phyloP scores from a whole-genome alignment of 2,329 filamentous ascomycete species.

The Alternaria sp. region DNA sequence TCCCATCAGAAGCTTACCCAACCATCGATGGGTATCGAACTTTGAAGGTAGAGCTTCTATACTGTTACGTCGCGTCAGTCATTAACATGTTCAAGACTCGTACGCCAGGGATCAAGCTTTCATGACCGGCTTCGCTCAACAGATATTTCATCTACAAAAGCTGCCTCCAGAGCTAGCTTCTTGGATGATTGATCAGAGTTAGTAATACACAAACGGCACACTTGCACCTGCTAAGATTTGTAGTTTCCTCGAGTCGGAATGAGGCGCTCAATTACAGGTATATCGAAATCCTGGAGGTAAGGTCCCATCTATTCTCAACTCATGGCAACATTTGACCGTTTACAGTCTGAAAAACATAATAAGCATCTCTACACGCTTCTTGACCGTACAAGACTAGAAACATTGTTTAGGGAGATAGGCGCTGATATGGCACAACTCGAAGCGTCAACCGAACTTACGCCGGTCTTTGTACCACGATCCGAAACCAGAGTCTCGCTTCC shows the following conservation, averaged over 20 bases:
- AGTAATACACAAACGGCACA: not conserved
- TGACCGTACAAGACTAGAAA: slow-evolving; percentile 54
- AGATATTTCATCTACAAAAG: slow-evolving; percentile 47
- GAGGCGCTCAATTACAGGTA: slow-evolving; percentile 50
- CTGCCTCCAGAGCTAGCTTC: slow-evolving; percentile 50
- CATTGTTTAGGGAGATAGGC: slow-evolving; percentile 67
- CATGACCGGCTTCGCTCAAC: slow-evolving; percentile 52
- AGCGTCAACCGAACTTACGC: slow-evolving; percentile 10
- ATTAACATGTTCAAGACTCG: slow-evolving; percentile 28
- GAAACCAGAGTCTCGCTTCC: slow-evolving; percentile 26
- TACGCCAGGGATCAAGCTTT: slow-evolving; percentile 51
- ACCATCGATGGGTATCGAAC: slow-evolving; percentile 43
- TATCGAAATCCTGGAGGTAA: slow-evolving; percentile 40
- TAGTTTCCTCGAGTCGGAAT: slow-evolving; percentile 42
- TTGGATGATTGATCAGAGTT: slow-evolving; percentile 55
- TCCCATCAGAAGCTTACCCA: slow-evolving; percentile 34
- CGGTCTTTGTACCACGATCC: slow-evolving; percentile 12
- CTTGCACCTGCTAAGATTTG: slow-evolving; percentile 21
- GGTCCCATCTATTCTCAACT: not conserved
- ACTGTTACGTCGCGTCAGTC: not conserved
- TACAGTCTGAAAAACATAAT: slow-evolving; percentile 20
- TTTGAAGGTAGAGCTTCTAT: slow-evolving; percentile 37
- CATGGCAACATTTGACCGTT: slow-evolving; percentile 8
- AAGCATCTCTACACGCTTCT: slow-evolving; percentile 44
- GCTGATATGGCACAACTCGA: slow-evolving; percentile 46